Evolutionary conservation across 1,139 yeast genomes (phyloP).

Genomic region (Kodamaea suecica): DNA sequence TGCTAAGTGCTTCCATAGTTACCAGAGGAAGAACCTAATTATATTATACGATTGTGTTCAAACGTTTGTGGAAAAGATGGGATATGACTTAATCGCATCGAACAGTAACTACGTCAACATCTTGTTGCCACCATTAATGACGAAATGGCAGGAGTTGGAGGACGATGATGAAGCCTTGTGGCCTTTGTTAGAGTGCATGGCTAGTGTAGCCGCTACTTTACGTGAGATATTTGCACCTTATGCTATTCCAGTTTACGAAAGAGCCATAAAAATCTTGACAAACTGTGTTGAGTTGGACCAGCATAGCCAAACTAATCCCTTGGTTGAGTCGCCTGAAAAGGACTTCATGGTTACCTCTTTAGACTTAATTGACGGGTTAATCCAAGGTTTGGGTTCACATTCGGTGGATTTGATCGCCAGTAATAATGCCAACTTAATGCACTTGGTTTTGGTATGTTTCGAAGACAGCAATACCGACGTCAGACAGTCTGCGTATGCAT

Average conservation of each 20-base stretch:
- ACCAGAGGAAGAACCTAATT: constrained; percentile 78
- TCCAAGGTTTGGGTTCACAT: constrained; percentile 78
- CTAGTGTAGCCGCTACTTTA: constrained; percentile 83
- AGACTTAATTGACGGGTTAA: constrained; percentile 86
- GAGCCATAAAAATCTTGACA: constrained; percentile 69
- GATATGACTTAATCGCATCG: constrained; percentile 50
- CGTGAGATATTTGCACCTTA: constrained; percentile 85
- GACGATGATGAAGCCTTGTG: constrained; percentile 84
- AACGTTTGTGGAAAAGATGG: constrained; percentile 79
- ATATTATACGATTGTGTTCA: constrained; percentile 90
- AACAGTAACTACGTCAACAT: constrained; percentile 56
- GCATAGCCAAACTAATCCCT: constrained; percentile 63
- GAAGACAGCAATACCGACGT: constrained; percentile 81
- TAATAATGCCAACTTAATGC: constrained; percentile 49
- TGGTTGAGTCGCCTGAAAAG: constrained; percentile 77
- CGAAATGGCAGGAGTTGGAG: constrained; percentile 68
- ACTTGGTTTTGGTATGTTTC: constrained; percentile 64
- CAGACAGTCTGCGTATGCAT: constrained; percentile 87
- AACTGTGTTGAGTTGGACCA: constrained; percentile 68
- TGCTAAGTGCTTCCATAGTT: constrained; percentile 67
- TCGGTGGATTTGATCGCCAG: constrained; percentile 55
- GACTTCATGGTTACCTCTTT: constrained; percentile 87
- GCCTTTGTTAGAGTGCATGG: constrained; percentile 91
- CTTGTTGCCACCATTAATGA: constrained; percentile 76
- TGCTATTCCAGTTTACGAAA: constrained; percentile 82